A percentile compares a stretch with the other conserved stretches of the same genome.
Evolutionary conservation across 2,329 filamentous ascomycete genomes (phyloP).

Genomic region (Epichloe uncinata): DNA sequence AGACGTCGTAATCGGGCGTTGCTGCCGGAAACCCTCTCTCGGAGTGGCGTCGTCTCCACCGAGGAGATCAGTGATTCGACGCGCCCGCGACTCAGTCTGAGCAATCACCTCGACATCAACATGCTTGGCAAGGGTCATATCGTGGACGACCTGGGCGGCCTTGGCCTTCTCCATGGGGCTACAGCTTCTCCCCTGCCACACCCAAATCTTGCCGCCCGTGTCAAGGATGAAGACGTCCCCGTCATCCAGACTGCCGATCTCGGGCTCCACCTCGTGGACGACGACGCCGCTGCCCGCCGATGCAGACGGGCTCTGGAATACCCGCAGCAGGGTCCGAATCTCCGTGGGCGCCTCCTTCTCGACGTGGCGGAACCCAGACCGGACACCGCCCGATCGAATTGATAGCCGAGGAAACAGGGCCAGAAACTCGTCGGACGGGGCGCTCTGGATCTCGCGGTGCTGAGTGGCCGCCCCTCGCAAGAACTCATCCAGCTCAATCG

Average conservation of each 20-base stretch:
- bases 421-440: slow-evolving; percentile 46
- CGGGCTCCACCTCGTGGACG: slow-evolving; percentile 50
- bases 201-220: slow-evolving; percentile 49
- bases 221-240: slow-evolving; percentile 54
- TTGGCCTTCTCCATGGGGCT: slow-evolving; percentile 58
- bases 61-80: slow-evolving; percentile 41
- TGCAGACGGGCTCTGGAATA: slow-evolving; percentile 38
- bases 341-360: slow-evolving; percentile 27
- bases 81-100: slow-evolving; percentile 43
- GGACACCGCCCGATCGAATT: slow-evolving; percentile 47
- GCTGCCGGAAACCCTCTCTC: slow-evolving; percentile 25
- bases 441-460: slow-evolving; percentile 48
- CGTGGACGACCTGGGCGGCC: slow-evolving; percentile 53
- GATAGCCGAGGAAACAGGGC: slow-evolving; percentile 45
- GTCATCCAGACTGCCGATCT: slow-evolving; percentile 49
- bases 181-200: slow-evolving; percentile 54
- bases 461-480: slow-evolving; percentile 45
- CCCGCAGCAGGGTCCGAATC: slow-evolving; percentile 41
- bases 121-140: slow-evolving; percentile 50
- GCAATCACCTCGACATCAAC: slow-evolving; percentile 52
- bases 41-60: slow-evolving; percentile 31
- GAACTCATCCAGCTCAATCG: slow-evolving; percentile 57
- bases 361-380: slow-evolving; percentile 50
- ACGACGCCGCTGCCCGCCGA: slow-evolving; percentile 37
- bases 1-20: slow-evolving; percentile 24